Base-by-base conservation (phyloP, 306 rosid genomes). In the Cucumis cinereus region DNA sequence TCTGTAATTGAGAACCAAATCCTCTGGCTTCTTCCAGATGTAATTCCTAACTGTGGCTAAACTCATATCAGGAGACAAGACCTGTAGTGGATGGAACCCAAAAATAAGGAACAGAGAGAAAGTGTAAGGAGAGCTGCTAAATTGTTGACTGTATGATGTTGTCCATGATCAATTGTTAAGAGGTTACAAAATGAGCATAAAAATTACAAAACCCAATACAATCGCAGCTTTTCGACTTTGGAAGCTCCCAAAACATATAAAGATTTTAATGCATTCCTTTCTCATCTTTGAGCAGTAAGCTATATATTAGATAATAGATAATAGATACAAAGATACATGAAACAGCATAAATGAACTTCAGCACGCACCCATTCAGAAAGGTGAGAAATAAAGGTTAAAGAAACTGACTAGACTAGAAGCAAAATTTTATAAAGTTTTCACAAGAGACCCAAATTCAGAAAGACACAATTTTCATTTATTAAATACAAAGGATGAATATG, bases 11-110 rank as follows among this genome's bases (percentile, higher is more conserved):
- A 95, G 87, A 83, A 92, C 73, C 54, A 95, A 83, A 81, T 95
- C 99, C 45, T 95, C 99, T 16, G 92, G 7, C 88, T 95, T 95
- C 91, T 92, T 95, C 99, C 99, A 95, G 78, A 95, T 79, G 81
- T 95, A 95, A 83, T 94, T 83, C 68, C 96, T 86, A 74, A 90
- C 98, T 16, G 99, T 95, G 83, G 99, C 99, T 82, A 95, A 85
- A 84, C 98, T 95, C 96, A 92, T 82, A 9, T 92, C 98, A 57
- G 97, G 96, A 59, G 91, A 79, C 86, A 95, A 82, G 36, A 87
- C 97, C 99, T 95, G 88, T 24, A 81, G 78, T 30, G 35, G 5
- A 30, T 63, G 26, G 19, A 63, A 35, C 23, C 57, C 75, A 77
- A 84, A 85, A 15, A 59, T 58, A 52, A 62, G 12, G 64, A 43